Conservation (phyloP, 2,329 filamentous ascomycete species). For the Beauveria bassiana region DNA sequence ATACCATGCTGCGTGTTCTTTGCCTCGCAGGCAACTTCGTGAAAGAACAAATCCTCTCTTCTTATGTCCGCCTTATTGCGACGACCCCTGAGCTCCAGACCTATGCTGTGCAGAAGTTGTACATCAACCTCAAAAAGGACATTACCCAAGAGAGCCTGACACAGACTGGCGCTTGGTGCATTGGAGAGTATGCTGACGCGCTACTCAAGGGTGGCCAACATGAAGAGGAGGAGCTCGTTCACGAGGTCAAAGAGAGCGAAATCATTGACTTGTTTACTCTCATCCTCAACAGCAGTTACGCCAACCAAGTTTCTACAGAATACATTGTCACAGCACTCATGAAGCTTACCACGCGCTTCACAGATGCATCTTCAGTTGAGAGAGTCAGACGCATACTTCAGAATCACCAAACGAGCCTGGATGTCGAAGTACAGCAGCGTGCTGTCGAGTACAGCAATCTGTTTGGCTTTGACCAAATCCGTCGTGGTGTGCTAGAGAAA, state of each 20-base stretch:
- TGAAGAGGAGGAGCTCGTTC: slow-evolving; percentile 85
- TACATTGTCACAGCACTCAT: slow-evolving; percentile 94
- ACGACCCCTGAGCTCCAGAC: slow-evolving; percentile 92
- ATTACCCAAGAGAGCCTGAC: slow-evolving; percentile 96
- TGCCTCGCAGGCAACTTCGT: slow-evolving; percentile 94
- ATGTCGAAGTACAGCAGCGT: slow-evolving; percentile 92
- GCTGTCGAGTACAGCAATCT: slow-evolving; percentile 92
- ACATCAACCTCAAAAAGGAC: slow-evolving; percentile 83
- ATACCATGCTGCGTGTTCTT: slow-evolving; percentile 91
- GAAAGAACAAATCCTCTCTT: slow-evolving; percentile 95
- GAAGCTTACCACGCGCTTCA: slow-evolving; percentile 86
- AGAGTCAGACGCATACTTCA: slow-evolving; percentile 72
- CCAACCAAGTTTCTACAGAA: slow-evolving; percentile 82
- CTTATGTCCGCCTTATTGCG: slow-evolving; percentile 90
- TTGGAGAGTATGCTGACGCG: slow-evolving; percentile 91
- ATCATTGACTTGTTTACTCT: slow-evolving; percentile 87
- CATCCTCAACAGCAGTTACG: slow-evolving; percentile 91
- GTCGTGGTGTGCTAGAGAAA: slow-evolving; percentile 85
- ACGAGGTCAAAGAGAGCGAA: slow-evolving; percentile 75
- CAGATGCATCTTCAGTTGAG: slow-evolving; percentile 78
- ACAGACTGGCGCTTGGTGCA: slow-evolving; percentile 90
- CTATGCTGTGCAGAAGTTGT: slow-evolving; percentile 93
- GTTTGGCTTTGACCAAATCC: slow-evolving; percentile 83
- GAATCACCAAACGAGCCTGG: slow-evolving; percentile 74
- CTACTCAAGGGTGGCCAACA: slow-evolving; percentile 85